phyloP scores from a whole-genome alignment of 2,329 filamentous ascomycete genomes.

The Cladosporium oxysporum region DNA sequence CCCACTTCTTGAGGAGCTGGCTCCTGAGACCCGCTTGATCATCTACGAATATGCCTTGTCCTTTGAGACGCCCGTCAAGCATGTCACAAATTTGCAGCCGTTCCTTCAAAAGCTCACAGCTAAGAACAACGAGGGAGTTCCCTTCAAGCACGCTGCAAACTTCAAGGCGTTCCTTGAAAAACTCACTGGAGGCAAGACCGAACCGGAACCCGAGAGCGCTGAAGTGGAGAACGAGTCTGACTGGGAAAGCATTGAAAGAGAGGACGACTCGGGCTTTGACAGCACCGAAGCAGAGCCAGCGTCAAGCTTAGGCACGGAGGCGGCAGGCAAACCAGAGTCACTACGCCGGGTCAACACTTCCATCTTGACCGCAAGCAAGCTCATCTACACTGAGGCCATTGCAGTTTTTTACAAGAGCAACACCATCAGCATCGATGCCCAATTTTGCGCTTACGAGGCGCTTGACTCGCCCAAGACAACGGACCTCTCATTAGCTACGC shows the following conservation, averaged over 20 bases:
- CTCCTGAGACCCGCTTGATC: not conserved
- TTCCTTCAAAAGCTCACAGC: not conserved
- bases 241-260: not conserved
- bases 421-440: not conserved
- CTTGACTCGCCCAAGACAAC: not conserved
- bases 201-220: not conserved
- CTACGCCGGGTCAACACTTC: not conserved
- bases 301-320: not conserved
- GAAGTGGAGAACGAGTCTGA: not conserved
- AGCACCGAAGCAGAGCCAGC: not conserved
- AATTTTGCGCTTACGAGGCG: not conserved
- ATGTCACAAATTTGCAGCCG: constrained; percentile 1
- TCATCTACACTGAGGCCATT: not conserved
- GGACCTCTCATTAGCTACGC: not conserved
- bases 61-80: not conserved
- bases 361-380: constrained; percentile 1
- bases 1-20: not conserved
- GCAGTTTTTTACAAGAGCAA: not conserved
- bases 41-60: not conserved
- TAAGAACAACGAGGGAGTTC: not conserved
- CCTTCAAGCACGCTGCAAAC: not conserved
- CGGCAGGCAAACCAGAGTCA: not conserved
- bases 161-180: not conserved
- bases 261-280: not conserved
- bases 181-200: not conserved